phyloP scores from a whole-genome alignment of 1,139 yeast species.

The Saccharomycopsis hybrid region DNA sequence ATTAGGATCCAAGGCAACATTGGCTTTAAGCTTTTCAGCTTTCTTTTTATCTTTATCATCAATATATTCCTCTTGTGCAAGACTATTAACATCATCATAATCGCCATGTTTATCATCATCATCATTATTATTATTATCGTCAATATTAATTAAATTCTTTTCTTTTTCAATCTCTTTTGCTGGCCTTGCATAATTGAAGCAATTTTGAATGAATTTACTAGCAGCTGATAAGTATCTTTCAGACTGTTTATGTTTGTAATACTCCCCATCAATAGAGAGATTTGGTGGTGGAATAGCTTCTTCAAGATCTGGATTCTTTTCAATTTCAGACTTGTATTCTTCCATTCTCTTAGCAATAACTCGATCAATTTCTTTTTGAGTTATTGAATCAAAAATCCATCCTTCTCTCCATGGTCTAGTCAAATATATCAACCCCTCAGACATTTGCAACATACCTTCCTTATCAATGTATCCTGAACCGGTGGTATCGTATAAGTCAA shows the following conservation, averaged over 20 bases:
- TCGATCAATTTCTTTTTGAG: slow-evolving; percentile 55
- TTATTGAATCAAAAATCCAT: slow-evolving; percentile 48
- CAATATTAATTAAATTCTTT: background rate
- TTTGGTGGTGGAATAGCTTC: slow-evolving; percentile 51
- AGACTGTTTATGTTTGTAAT: slow-evolving; percentile 61
- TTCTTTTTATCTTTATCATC: slow-evolving; percentile 25
- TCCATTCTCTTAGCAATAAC: slow-evolving; percentile 58
- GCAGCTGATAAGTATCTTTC: slow-evolving; percentile 85
- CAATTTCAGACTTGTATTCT: slow-evolving; percentile 30
- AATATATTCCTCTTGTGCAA: slow-evolving; percentile 22
- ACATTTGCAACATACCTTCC: slow-evolving; percentile 74
- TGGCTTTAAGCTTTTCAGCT: slow-evolving; percentile 45
- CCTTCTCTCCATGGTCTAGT: slow-evolving; percentile 84
- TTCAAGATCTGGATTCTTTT: slow-evolving; percentile 28
- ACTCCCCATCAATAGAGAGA: slow-evolving; percentile 54
- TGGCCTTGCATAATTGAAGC: slow-evolving; percentile 87
- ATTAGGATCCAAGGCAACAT: slow-evolving; percentile 76
- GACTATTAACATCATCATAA: no score
- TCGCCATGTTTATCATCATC: slow-evolving; percentile 27
- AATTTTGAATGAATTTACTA: slow-evolving; percentile 77
- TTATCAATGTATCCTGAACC: slow-evolving; percentile 59
- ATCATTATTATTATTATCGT: slow-evolving; percentile 31
- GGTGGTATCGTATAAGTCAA: slow-evolving; percentile 63
- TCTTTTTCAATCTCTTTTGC: slow-evolving; percentile 36
- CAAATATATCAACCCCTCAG: slow-evolving; percentile 78